A percentile compares a stretch with the other conserved stretches of the same genome.
phyloP scores from a whole-genome alignment of 108 stramenopile genomes.

The Discostella stelligeroides region DNA sequence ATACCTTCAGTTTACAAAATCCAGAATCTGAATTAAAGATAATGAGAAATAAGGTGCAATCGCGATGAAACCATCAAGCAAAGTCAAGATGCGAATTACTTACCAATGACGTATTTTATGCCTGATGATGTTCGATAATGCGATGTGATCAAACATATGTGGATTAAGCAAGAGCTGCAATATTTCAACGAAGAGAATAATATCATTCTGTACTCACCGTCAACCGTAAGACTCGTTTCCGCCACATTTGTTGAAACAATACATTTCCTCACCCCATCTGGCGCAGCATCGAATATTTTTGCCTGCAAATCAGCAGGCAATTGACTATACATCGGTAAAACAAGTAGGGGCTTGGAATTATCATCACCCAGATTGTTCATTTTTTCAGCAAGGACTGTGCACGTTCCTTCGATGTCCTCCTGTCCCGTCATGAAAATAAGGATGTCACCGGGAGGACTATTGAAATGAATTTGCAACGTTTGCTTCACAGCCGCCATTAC shows the following conservation, averaged over 20 bases:
- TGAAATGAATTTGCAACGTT: constrained; percentile 96
- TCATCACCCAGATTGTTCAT: constrained; percentile 85
- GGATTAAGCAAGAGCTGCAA: background rate
- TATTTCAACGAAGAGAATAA: background rate
- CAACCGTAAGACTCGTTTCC: constrained; percentile 98
- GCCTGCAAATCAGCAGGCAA: constrained; percentile 98
- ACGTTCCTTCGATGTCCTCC: constrained; percentile 99
- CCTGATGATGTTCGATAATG: background rate
- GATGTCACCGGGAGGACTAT: constrained; percentile 96
- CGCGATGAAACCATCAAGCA: background rate
- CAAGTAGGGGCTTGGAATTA: constrained; percentile 85
- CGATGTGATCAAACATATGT: background rate
- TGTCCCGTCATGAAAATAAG: constrained; percentile 99
- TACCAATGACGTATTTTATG: constrained; percentile 11
- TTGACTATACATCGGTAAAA: constrained; percentile 99
- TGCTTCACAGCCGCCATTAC: constrained; percentile 99
- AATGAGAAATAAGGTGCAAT: constrained; percentile 45
- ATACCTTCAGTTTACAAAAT: constrained; percentile 98
- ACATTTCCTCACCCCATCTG: constrained; percentile 93
- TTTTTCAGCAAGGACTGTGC: constrained; percentile 92
- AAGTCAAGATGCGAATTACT: background rate
- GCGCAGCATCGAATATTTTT: constrained; percentile 96
- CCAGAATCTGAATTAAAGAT: constrained; percentile 73
- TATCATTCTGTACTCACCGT: constrained; percentile 92
- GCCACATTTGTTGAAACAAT: constrained; percentile 99